Evolutionary conservation across 495 filamentous ascomycete genomes (phyloP), one percentile per base, ranked within the genome.

Genomic region (Hypoxylon trugodes): DNA sequence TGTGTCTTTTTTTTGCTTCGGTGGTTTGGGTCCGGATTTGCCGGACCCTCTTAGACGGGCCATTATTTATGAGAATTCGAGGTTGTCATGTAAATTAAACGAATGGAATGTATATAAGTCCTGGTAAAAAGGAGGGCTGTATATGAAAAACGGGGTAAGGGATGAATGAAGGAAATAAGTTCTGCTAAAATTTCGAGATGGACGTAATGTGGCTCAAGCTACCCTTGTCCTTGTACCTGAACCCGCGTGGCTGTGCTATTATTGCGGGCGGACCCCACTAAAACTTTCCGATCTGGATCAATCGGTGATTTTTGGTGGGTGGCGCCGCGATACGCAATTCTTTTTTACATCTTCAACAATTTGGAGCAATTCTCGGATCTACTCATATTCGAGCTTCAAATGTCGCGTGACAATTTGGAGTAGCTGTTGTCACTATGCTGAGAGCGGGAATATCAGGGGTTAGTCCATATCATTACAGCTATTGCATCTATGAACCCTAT

Each of bases 391-490:
- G 15, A 49, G 36, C 41, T 64, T 68, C 61, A 58, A 37, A 70
- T 64, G 68, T 66, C 60, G 45, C 55, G 37, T 41, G 21, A 32
- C 52, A 35, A 46, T 42, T 47, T 51, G 55, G 53, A 58, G 45
- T 25, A 9, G 43, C 38, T 42, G 7, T 24, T 48, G n/a, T 51
- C 64, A 70, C 35, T 55, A 73, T 73, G 70, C 59, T 73, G 19
- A 73, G 70, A 68, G 67, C 63, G 52, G 59, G 60, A 22, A 16
- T 66, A 46, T 53, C 49, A 41, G 59, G 60, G 68, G 70, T 72
- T 15, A 25, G 60, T 24, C 41, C 1, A 6, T n/a, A 2, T n/a
- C 18, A 9, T 16, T 1, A 1, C 7, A 6, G 28, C 42, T 15
- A 38, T 33, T 24, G n/a, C 16, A 7, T 10, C 46, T 38, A 24